Base-by-base conservation (phyloP, 768 basidiomycete species). In the Hygrocybe punicea region DNA sequence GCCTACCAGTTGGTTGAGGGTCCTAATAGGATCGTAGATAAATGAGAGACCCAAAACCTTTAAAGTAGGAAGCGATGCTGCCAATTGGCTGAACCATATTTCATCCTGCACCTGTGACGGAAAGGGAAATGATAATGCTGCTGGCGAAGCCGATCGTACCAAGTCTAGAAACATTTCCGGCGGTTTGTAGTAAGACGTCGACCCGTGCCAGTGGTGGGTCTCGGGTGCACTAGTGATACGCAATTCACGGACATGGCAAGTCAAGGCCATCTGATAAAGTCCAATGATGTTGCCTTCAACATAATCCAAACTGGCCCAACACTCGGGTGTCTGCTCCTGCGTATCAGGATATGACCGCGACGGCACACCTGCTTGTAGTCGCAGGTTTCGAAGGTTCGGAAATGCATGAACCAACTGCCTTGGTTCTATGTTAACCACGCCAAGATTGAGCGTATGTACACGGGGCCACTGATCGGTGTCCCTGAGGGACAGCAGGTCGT, bases 271-370 rank as follows among this genome's bases (percentile, higher is more conserved):
- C 17, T 50, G 19, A 29, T 50, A 29, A 4, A 50, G 17, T 16
- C 34, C 49, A 5, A 29, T 13, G 7, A 50, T 36, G 29, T 11
- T 29, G 34, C 17, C 49, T 16, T 50, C 49, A 7, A 50, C 49
- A 25, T 50, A 50, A 29, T 50, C 49, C 49, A 50, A 16, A n/a
- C 49, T 50, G 19, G 49, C 7, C 49, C 49, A 50, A 21, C 49
- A 50, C 16, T 50, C 7, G 21, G 29, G 11, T 21, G 19, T 42
- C 19, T 13, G 40, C 19, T 50, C 6, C 34, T 29, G 11, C 19
- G 24, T 25, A n/a, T n/a, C n/a, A 2, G 17, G 19, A 21, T n/a
- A 17, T 14, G n/a, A n/a, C 4, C 13, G 25, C 7, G 29, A 50
- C 34, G 14, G 17, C 29, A 8, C 25, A 16, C 17, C 49, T n/a